A percentile compares a stretch with the other conserved stretches of the same genome.
phyloP scores from a whole-genome alignment of 2,329 filamentous ascomycete species.

The Exophiala lecanii-corni region DNA sequence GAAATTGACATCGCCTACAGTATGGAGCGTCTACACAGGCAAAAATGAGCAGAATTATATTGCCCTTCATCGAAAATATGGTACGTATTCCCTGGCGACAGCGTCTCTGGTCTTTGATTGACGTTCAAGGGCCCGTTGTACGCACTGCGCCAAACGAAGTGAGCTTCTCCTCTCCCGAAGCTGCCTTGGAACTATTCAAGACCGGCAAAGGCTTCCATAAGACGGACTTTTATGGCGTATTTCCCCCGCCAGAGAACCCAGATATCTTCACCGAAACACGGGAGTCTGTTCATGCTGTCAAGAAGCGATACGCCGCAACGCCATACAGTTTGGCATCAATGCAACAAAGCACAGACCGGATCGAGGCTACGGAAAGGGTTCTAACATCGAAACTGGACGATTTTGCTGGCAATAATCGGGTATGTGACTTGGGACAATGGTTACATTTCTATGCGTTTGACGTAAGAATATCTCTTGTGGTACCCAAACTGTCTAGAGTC shows the following conservation, averaged over 20 bases:
- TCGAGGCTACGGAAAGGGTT: conserved; percentile 39
- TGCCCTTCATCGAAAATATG: conserved; percentile 37
- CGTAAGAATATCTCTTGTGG: conserved; percentile 28
- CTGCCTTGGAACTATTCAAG: conserved; percentile 43
- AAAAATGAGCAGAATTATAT: conserved; percentile 37
- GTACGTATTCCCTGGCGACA: conserved; percentile 21
- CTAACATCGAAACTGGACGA: conserved; percentile 42
- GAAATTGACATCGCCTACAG: conserved; percentile 4
- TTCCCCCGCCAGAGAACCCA: conserved; percentile 53
- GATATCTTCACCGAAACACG: conserved; percentile 56
- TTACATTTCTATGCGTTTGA: conserved; percentile 36
- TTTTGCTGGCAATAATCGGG: conserved; percentile 36
- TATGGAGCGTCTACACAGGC: conserved; percentile 36
- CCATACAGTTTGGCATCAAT: conserved; percentile 30
- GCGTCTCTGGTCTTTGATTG: conserved; percentile 1
- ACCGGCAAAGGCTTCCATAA: conserved; percentile 52
- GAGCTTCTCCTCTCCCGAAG: conserved; percentile 44
- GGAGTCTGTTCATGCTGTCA: conserved; percentile 51
- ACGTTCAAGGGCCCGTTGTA: conserved; percentile 39
- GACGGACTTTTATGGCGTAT: conserved; percentile 51
- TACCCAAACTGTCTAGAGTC: too few relatives aligned
- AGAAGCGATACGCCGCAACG: conserved; percentile 46
- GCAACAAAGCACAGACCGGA: conserved; percentile 26
- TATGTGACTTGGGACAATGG: conserved; percentile 43
- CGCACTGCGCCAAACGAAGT: conserved; percentile 49